Evolutionary conservation across 208 protist genomes (phyloP).

Genomic region (Trypanosoma brucei): DNA sequence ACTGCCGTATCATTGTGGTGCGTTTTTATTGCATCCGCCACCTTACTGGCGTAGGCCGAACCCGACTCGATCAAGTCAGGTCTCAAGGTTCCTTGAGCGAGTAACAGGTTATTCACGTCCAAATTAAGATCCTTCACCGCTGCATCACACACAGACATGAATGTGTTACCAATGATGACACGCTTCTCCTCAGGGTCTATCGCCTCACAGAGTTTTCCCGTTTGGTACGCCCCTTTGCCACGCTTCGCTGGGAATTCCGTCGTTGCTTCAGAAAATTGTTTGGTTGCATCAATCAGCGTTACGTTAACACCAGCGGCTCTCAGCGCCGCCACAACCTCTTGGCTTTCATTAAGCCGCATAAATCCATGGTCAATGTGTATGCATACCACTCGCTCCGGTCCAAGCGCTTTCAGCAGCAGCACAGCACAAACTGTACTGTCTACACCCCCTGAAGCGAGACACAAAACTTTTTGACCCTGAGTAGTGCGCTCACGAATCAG

Average conservation of each 20-base stretch:
- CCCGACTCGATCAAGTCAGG: conserved; percentile 97
- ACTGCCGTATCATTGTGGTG: conserved; percentile 98
- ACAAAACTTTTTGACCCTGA: conserved; percentile 88
- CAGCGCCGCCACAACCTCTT: conserved; percentile 79
- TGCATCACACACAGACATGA: conserved; percentile 91
- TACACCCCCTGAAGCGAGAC: conserved; percentile 97
- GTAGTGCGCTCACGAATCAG: conserved; percentile 87
- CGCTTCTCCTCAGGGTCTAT: conserved; percentile 92
- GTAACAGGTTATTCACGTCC: conserved; percentile 56
- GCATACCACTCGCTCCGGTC: conserved; percentile 91
- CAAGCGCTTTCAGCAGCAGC: conserved; percentile 93
- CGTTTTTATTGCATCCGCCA: conserved; percentile 96
- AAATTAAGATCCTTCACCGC: conserved; percentile 69
- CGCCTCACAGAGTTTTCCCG: conserved; percentile 56
- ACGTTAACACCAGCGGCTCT: conserved; percentile 65
- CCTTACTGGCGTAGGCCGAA: conserved; percentile 71
- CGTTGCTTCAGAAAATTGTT: conserved; percentile 77
- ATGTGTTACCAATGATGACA: conserved; percentile 98
- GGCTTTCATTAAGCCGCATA: conserved; percentile 93
- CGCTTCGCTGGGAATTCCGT: conserved; percentile 59
- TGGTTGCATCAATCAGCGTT: conserved; percentile 56
- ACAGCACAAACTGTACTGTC: conserved; percentile 97
- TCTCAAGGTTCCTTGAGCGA: conserved; percentile 94
- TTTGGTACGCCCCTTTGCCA: conserved; percentile 47
- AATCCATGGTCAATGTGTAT: conserved; percentile 98